phyloP scores from a whole-genome alignment of 129 eudicot genomes.

The Tagetes erecta region DNA sequence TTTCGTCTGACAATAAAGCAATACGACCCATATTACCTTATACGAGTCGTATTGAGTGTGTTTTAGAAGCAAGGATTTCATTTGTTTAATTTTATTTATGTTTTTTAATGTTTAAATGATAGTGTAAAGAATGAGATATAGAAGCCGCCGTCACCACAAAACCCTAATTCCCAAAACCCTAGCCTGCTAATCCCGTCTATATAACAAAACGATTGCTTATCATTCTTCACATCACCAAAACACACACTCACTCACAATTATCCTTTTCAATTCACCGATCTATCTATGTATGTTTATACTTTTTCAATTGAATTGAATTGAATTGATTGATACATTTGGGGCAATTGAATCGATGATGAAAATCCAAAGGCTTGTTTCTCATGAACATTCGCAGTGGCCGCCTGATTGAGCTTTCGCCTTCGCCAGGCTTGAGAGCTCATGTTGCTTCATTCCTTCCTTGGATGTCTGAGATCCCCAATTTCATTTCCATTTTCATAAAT shows the following conservation, averaged over 20 bases:
- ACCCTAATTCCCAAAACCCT: constrained; percentile 30
- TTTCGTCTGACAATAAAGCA: too few relatives aligned
- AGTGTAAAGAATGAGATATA: not conserved
- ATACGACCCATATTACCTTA: too few relatives aligned
- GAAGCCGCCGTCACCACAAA: constrained; percentile 27
- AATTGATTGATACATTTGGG: not conserved
- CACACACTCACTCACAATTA: constrained; percentile 7
- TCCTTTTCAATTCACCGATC: too few relatives aligned
- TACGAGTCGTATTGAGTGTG: too few relatives aligned
- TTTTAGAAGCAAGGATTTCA: too few relatives aligned
- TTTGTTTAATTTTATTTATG: too few relatives aligned
- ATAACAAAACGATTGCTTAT: not conserved
- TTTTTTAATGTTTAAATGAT: too few relatives aligned
- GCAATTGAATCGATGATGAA: constrained; percentile 39
- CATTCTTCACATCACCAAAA: not conserved
- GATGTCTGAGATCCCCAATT: constrained; percentile 36
- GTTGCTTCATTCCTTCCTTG: constrained; percentile 41
- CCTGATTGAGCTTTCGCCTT: constrained; percentile 58
- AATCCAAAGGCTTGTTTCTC: constrained; percentile 61
- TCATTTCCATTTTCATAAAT: not conserved
- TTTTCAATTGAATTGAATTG: too few relatives aligned
- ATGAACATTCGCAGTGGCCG: constrained; percentile 73
- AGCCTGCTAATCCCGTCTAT: not conserved
- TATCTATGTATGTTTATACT: too few relatives aligned
- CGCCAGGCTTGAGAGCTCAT: constrained; percentile 52